Evolutionary conservation across 306 rosid genomes (phyloP), one percentile per base, ranked within the genome.

Genomic region (Mimosa pudica): DNA sequence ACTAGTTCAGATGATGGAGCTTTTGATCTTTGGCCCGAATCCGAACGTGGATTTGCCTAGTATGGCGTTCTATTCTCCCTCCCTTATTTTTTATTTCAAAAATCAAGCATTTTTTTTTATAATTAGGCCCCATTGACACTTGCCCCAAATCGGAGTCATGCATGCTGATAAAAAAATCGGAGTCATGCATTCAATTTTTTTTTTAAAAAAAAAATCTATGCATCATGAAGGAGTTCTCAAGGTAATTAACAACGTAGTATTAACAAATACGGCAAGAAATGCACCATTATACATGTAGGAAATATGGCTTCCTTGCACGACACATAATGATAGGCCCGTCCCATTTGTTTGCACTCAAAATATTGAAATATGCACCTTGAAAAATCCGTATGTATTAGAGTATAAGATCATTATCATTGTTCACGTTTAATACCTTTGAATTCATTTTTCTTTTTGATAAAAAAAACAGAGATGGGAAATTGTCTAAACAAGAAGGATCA

Each of bases 401-500:
- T 38, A 41, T 35, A 69, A 14, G 13, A 10, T 9, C 20, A 30
- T 52, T 51, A 61, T 18, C 10, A n/a, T 52, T 52, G 68, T 10
- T 57, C 20, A 32, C 33, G 5, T 45, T 38, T 38, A 38, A 38
- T 36, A 5, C 70, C 42, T 17, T 20, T 54, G 32, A 24, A 67
- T 38, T 60, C 67, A 76, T 14, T 17, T 18, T 20, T 33, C 35
- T 8, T 24, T 33, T 30, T 64, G 38, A 9, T 10, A 54, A 54
- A 32, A 32, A 35, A 42, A 35, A 60, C 33, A 77, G 9, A 64
- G 54, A 88, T 88, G 91, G 84, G 91, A 38, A 87, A 87, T 80
- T 76, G 83, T 18, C 67, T 63, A n/a, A 10, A 62, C 70, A 70
- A 77, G 78, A 78, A 72, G 70, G 10, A 54, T 33, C 38, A 82